These are phyloP conservation scores for Micromonas commoda DNA, from an alignment of 139 green algal species.

Conservation along the genomic window DNA sequence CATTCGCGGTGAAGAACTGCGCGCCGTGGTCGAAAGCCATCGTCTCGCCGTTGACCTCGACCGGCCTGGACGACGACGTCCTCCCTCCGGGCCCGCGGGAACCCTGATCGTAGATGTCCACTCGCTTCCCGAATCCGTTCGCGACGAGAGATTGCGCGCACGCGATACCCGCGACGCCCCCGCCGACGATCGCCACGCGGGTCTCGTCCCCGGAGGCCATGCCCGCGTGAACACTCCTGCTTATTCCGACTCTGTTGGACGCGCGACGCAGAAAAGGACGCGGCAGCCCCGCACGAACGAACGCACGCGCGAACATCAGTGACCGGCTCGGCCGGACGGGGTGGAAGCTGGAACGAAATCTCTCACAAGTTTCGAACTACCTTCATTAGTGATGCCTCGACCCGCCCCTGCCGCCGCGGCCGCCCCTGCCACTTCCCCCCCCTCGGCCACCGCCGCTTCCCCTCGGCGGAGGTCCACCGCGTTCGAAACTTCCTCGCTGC, in stretches of 20 bases:
- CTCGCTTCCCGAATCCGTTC: background rate
- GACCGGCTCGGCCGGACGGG: too few relatives aligned
- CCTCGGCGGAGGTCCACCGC: background rate
- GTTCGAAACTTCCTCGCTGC: background rate
- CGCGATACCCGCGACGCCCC: background rate
- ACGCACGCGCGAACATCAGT: too few relatives aligned
- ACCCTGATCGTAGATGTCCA: background rate
- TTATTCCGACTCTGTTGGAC: too few relatives aligned
- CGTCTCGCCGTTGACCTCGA: background rate
- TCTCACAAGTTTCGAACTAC: too few relatives aligned
- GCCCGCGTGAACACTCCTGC: too few relatives aligned
- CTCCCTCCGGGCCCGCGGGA: too few relatives aligned
- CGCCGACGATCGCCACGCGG: background rate
- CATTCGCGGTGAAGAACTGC: background rate
- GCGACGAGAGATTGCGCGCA: too few relatives aligned
- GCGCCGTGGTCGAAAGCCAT: background rate
- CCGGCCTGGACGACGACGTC: background rate
- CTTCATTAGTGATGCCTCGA: too few relatives aligned
- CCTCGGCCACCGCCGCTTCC: slow-evolving; percentile 6
- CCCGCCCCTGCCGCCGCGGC: background rate
- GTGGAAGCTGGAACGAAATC: too few relatives aligned
- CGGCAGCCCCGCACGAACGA: too few relatives aligned
- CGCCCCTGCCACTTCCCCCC: background rate
- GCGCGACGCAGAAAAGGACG: too few relatives aligned
- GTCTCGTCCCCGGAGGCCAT: too few relatives aligned